phyloP scores from a whole-genome alignment of 805 yeast genomes.

The Saccharomyces jurei region DNA sequence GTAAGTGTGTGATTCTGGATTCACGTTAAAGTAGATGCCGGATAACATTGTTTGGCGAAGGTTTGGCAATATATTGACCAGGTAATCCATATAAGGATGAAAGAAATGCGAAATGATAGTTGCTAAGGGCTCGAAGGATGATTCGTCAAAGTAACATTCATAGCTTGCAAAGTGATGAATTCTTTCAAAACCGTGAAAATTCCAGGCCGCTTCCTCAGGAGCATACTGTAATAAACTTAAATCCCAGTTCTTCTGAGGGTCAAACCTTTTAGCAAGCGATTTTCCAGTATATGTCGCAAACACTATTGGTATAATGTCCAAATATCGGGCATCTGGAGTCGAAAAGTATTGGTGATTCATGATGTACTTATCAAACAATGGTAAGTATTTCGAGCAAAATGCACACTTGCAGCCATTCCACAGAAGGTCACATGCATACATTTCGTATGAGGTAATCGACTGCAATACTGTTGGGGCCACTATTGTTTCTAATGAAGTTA shows the following conservation, averaged over 20 bases:
- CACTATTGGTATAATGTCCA: constrained; percentile 54
- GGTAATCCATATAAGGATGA: constrained; percentile 33
- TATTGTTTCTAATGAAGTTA: constrained; percentile 36
- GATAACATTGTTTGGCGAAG: constrained; percentile 31
- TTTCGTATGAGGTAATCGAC: constrained; percentile 59
- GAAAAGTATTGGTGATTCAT: constrained; percentile 58
- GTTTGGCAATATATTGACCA: constrained; percentile 30
- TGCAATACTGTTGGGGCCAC: constrained; percentile 54
- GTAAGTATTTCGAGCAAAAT: constrained; percentile 44
- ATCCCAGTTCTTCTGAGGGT: constrained; percentile 21
- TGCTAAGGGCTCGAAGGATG: constrained; percentile 35
- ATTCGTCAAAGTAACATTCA: constrained; percentile 38
- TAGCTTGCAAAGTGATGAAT: constrained; percentile 35
- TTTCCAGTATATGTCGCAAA: constrained; percentile 47
- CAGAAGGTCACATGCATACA: constrained; percentile 55
- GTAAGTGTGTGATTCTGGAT: constrained; percentile 9
- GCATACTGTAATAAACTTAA: constrained; percentile 29
- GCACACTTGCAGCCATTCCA: constrained; percentile 74
- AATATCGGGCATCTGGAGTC: constrained; percentile 36
- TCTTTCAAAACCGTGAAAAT: constrained; percentile 40
- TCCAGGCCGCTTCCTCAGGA: constrained; percentile 35
- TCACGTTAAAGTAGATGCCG: constrained; percentile 36
- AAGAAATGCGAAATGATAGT: constrained; percentile 42
- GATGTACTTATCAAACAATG: constrained; percentile 49
- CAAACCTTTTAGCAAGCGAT: constrained; percentile 33